Evolutionary conservation across 2,329 filamentous ascomycete species (phyloP).

Genomic region (Ophiognomonia clavigignenti-juglandacearum): DNA sequence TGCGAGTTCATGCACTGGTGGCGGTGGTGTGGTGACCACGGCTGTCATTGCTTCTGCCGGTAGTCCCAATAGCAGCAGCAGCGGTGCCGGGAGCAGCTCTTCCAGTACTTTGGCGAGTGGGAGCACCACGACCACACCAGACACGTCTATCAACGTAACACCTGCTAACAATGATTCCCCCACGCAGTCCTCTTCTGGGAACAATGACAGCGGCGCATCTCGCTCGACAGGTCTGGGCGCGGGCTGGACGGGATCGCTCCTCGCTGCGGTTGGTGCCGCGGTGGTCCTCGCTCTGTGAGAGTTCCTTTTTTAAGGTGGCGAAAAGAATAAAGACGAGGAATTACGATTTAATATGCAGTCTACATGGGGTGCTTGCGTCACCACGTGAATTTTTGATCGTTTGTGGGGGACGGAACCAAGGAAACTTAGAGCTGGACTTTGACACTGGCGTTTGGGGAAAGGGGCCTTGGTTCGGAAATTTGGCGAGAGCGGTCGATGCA

Average conservation of each 20-base stretch:
- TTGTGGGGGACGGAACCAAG: no score
- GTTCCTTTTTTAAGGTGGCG: neutral
- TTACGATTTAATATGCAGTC: no score
- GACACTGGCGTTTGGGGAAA: no score
- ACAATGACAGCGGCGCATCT: neutral
- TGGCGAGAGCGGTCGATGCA: no score
- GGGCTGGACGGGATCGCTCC: slow-evolving; percentile 1
- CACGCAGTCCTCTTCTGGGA: neutral
- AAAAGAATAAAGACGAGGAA: neutral
- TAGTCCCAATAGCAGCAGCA: neutral
- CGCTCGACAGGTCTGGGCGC: neutral
- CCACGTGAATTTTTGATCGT: no score
- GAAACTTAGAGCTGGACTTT: no score
- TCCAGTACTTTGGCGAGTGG: slow-evolving; percentile 1
- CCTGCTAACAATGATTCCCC: neutral
- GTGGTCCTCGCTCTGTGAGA: neutral
- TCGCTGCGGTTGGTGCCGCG: neutral
- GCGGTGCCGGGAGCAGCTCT: neutral
- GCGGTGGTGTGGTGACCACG: slow-evolving; percentile 1
- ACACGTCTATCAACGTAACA: neutral
- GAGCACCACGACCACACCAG: neutral
- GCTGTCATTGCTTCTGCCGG: neutral
- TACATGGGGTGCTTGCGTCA: no score
- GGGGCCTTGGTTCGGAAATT: no score
- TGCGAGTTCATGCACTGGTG: neutral